These are phyloP conservation scores for Tetrahymena thermophila DNA, from an alignment of 73 alveolate genomes.

Conservation along the genomic window DNA sequence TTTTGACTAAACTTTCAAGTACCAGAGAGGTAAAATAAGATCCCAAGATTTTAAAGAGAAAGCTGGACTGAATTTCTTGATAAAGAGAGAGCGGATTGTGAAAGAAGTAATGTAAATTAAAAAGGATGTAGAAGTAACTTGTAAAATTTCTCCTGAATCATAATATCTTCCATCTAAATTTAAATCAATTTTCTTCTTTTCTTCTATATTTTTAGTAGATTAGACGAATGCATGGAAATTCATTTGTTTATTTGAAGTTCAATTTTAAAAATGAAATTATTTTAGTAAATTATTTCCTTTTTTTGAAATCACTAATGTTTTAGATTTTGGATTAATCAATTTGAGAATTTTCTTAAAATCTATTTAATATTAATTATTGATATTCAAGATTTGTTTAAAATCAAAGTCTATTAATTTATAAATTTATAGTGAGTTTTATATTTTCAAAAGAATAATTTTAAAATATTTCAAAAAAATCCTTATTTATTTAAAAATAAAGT, in stretches of 20 bases:
- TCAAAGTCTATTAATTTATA: too few species aligned
- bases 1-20: not conserved
- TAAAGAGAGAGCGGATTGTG: not conserved
- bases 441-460: not conserved
- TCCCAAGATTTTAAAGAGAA: not conserved
- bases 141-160: not conserved
- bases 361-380: not conserved
- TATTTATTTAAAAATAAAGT: too few species aligned
- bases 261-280: not conserved
- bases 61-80: not conserved
- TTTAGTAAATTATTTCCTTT: too few species aligned
- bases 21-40: not conserved
- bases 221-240: not conserved
- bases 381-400: too few species aligned
- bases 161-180: not conserved
- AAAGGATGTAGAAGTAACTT: not conserved
- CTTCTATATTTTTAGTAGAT: not conserved
- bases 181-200: not conserved
- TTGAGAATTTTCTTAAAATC: not conserved
- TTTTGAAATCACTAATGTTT: not conserved
- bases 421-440: too few species aligned
- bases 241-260: not conserved
- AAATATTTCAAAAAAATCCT: not conserved
- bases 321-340: not conserved
- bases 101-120: not conserved